Percentiles rank a stretch among this genome's conserved stretches.
Evolutionary conservation across 2,329 filamentous ascomycete genomes (phyloP).

Genomic region (Pseudovirgaria hyperparasitica): DNA sequence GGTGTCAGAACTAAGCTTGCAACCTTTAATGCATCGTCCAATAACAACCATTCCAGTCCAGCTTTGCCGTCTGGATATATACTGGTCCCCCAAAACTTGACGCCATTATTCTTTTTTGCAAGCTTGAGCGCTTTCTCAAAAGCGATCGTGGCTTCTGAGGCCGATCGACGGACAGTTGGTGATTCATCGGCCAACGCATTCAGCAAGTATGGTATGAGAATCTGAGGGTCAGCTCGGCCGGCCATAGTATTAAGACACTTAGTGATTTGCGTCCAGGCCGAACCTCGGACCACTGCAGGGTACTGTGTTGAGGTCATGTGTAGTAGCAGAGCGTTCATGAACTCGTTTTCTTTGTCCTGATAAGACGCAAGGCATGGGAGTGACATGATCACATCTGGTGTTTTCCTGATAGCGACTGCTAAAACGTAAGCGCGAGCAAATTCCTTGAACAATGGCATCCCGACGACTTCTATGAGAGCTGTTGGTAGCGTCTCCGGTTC

Average conservation of each 20-base stretch:
- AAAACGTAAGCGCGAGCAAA: too few relatives aligned
- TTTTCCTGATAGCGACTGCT: too few relatives aligned
- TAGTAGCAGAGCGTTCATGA: too few relatives aligned
- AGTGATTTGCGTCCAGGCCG: conserved; percentile 50
- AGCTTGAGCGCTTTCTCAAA: conserved; percentile 10
- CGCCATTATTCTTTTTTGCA: conserved; percentile 17
- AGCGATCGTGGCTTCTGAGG: conserved; percentile 47
- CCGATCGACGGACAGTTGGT: conserved; percentile 62
- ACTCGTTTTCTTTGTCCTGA: too few relatives aligned
- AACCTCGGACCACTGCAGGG: conserved; percentile 53
- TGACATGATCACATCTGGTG: too few relatives aligned
- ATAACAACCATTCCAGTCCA: conserved; percentile 43
- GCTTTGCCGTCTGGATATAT: conserved; percentile 49
- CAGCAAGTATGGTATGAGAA: conserved; percentile 69
- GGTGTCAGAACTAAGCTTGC: conserved; percentile 58
- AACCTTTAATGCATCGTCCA: conserved; percentile 46
- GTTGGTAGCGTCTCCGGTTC: too few relatives aligned
- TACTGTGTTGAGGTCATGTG: too few relatives aligned
- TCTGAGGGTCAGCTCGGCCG: conserved; percentile 54
- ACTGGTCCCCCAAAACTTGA: conserved; percentile 22
- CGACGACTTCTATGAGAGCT: too few relatives aligned
- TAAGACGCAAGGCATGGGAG: too few relatives aligned
- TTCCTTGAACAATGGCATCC: too few relatives aligned
- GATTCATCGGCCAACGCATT: conserved; percentile 63
- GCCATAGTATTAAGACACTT: conserved; percentile 17